Base-by-base conservation (phyloP, 2,329 filamentous ascomycete genomes). In the Chaetomium olivaceum region DNA sequence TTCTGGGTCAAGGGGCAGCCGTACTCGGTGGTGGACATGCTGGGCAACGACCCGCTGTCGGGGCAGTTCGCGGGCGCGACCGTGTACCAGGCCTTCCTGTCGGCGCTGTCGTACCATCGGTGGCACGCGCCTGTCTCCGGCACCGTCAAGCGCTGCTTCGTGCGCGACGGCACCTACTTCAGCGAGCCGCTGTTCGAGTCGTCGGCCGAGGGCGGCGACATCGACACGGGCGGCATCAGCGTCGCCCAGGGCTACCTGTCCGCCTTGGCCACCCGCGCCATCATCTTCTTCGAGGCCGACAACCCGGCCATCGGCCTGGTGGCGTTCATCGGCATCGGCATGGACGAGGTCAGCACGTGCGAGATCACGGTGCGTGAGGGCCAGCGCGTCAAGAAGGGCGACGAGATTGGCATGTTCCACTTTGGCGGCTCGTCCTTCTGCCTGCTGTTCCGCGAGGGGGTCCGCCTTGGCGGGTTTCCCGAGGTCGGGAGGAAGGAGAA, bases 351-450 rank as follows among this genome's bases (percentile, higher is more conserved):
- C 14, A 89, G 85, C 65, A 88, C 88, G 0, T 92, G 89, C 72
- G 89, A 92, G 60, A 87, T 91, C 58, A 89, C 86, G 0, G 88
- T 91, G 12, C 81, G 81, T 70, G 84, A 88, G 72, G 89, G 89
- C 0, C 82, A 92, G 73, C 81, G 82, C 61, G 73, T 93, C 19
- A 80, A 80, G 61, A 92, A 92, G 80, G 91, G 91, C 1, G 85
- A 92, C 4, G 79, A 92, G 78, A 80, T 88, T 48, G 90, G 90
- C 51, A 92, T 91, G 89, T 93, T 93, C 76, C 90, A 93, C 73
- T 92, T 89, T 74, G 90, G 90, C n/a, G 90, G 91, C 0, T 89
- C 85, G 7, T 87, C 86, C 1, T 87, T 91, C 73, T 91, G 88
- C 71, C 73, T 92, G 70, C 73, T 93, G 2, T 92, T 92, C 77